Conservation (phyloP, 208 protist species). For the Trypanosoma lewisi region DNA sequence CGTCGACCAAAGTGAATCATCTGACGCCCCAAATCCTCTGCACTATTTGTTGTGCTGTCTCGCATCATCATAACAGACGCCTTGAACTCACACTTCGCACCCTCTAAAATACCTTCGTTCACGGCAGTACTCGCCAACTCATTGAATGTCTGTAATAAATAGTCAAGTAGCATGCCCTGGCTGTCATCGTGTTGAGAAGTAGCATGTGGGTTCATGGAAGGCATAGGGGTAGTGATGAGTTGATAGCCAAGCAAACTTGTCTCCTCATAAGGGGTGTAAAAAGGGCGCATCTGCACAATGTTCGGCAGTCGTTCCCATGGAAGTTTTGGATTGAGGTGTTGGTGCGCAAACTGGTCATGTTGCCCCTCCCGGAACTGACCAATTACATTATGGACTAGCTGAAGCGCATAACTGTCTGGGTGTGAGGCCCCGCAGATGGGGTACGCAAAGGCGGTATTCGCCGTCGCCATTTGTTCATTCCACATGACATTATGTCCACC, state of each 20-base stretch:
- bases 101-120: constrained; percentile 80
- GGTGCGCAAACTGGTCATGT: constrained; percentile 63
- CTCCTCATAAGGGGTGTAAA: constrained; percentile 91
- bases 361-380: constrained; percentile 90
- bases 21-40: constrained; percentile 97
- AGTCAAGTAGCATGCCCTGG: constrained; percentile 69
- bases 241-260: constrained; percentile 89
- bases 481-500: constrained; percentile 73
- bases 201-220: constrained; percentile 26
- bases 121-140: constrained; percentile 59
- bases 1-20: constrained; percentile 92
- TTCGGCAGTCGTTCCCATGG: constrained; percentile 66
- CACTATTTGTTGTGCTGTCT: constrained; percentile 93
- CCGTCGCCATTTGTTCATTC: constrained; percentile 76
- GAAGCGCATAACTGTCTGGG: constrained; percentile 91
- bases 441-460: constrained; percentile 82
- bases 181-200: constrained; percentile 46
- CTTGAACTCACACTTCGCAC: constrained; percentile 94
- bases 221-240: constrained; percentile 64
- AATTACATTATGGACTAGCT: constrained; percentile 93
- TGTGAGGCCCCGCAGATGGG: constrained; percentile 85
- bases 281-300: constrained; percentile 77
- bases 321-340: constrained; percentile 68
- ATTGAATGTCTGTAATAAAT: constrained; percentile 64
- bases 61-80: constrained; percentile 90